Conservation (phyloP, 2,329 filamentous ascomycete genomes). For the Aspergillus texensis region DNA sequence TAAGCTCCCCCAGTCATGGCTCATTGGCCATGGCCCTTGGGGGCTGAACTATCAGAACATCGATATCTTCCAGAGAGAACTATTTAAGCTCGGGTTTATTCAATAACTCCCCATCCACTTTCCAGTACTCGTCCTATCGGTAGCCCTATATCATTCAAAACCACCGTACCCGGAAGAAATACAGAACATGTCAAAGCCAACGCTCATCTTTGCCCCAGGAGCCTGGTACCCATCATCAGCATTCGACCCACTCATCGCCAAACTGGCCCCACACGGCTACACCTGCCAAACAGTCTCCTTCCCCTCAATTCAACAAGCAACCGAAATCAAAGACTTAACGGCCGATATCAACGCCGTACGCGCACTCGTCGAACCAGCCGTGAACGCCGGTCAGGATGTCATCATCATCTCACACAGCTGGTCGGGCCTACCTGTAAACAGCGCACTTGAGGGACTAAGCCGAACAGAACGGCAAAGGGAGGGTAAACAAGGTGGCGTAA, state of each 20-base stretch:
- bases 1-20: neutral
- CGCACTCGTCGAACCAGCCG: constrained; percentile 32
- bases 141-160: neutral
- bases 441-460: constrained; percentile 36
- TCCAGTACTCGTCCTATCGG: neutral
- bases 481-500: constrained; percentile 36
- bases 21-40: neutral
- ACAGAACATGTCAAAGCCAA: constrained; percentile 23
- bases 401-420: constrained; percentile 40
- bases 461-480: constrained; percentile 28
- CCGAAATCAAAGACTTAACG: constrained; percentile 24
- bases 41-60: neutral
- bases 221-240: constrained; percentile 36
- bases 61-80: neutral
- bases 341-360: constrained; percentile 37
- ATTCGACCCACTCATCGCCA: constrained; percentile 29
- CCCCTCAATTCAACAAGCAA: constrained; percentile 32
- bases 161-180: neutral
- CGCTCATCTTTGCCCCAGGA: constrained; percentile 34
- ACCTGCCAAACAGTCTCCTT: constrained; percentile 28
- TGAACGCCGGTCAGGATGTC: constrained; percentile 32
- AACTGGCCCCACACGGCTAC: constrained; percentile 22
- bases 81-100: neutral
- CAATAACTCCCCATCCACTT: neutral
- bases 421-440: constrained; percentile 40